Evolutionary conservation across 495 filamentous ascomycete species (phyloP), one percentile per base, ranked within the genome.

Genomic region (Rostrohypoxylon terebratum): DNA sequence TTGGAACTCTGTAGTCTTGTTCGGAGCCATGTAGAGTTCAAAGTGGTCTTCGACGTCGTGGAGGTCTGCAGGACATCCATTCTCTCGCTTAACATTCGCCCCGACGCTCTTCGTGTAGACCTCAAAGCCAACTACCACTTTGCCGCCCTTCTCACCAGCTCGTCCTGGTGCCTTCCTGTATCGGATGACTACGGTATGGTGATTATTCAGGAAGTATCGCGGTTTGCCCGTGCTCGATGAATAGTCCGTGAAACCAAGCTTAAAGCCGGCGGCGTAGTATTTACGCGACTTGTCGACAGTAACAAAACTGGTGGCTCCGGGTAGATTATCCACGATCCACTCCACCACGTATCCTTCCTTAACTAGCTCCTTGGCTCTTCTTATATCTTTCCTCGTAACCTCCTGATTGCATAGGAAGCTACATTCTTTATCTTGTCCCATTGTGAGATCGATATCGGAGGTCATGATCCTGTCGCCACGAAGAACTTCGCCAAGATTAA

Each of bases 261-360:
- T 98, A 83, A 97, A 97, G n/a, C 94, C 94, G 13, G 94, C 90
- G 21, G 94, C 93, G 77, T 97, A 98, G 80, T 97, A 97, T 78
- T 94, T 97, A 71, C 90, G 89, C 59, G 87, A 89, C 78, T 93
- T 93, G 78, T 98, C 94, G 13, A 93, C 91, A 0, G 93, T 96
- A 48, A 97, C 93, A 74, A 97, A 98, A 76, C 90, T 94, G 3
- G 94, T 97, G 44, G 94, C 94, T 7, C 94, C 94, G 9, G 94
- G 94, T 25, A 98, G 84, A 68, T 98, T 98, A 78, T 98, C 94
- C 47, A 95, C 93, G 74, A 98, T 98, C 94, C 94, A 98, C 79
- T 98, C 94, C 2, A 90, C 91, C 45, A 97, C 92, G 78, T 97
- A 97, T 44, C 93, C 93, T 60, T 94, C 88, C 66, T 86, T 87